Evolutionary conservation across 306 rosid genomes (phyloP).

Genomic region (Albizia julibrissin): DNA sequence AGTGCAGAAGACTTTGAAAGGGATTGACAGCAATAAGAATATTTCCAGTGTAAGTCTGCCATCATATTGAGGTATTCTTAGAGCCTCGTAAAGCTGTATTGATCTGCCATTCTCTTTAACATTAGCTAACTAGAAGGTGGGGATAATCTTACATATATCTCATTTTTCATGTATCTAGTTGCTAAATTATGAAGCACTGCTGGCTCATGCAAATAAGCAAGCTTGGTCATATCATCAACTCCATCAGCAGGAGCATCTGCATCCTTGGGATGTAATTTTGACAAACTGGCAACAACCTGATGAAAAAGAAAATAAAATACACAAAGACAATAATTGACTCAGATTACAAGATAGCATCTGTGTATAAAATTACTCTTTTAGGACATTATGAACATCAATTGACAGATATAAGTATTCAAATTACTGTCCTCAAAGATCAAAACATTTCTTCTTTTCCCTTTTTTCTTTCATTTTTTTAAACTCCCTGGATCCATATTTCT

Average conservation of each 20-base stretch:
- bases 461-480: not conserved
- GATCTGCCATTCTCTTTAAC: constrained; percentile 35
- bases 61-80: constrained; percentile 48
- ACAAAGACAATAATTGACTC: not conserved
- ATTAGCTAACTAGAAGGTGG: constrained; percentile 33
- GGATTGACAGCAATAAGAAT: constrained; percentile 97
- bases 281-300: constrained; percentile 70
- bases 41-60: constrained; percentile 93
- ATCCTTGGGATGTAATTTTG: constrained; percentile 77
- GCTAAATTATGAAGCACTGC: constrained; percentile 83
- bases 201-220: constrained; percentile 90
- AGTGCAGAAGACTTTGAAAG: constrained; percentile 66
- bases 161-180: constrained; percentile 64
- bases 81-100: constrained; percentile 39
- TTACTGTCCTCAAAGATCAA: constrained; percentile 19
- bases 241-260: constrained; percentile 60
- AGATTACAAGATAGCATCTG: constrained; percentile 23
- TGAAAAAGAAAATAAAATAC: constrained; percentile 27
- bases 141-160: constrained; percentile 76
- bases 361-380: constrained; percentile 25
- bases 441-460: not conserved
- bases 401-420: constrained; percentile 16
- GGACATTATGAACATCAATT: not conserved
- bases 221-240: constrained; percentile 91
- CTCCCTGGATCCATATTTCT: not conserved